These are phyloP conservation scores for Clitoria ternatea DNA, from an alignment of 306 rosid genomes.

Conservation along the genomic window DNA sequence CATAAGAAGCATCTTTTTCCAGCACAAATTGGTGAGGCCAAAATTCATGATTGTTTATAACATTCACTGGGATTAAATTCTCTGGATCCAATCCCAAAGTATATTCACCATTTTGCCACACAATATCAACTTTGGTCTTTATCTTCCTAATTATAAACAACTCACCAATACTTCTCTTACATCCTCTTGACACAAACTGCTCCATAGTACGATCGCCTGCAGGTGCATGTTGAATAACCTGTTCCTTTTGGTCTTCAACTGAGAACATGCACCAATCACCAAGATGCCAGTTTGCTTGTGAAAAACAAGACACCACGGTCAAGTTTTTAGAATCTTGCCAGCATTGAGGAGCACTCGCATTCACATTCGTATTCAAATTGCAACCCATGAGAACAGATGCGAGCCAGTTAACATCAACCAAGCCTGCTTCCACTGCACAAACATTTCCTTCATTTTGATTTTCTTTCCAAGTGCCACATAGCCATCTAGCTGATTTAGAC, in stretches of 20 bases:
- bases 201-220: conserved; percentile 28
- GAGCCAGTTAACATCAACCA: conserved; percentile 77
- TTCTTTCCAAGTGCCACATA: conserved; percentile 77
- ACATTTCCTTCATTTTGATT: conserved; percentile 74
- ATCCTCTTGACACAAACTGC: conserved; percentile 39
- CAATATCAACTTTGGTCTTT: conserved; percentile 74
- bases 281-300: conserved; percentile 81
- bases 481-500: conserved; percentile 69
- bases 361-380: conserved; percentile 32
- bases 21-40: conserved; percentile 87
- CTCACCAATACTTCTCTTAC: conserved; percentile 42
- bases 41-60: conserved; percentile 67
- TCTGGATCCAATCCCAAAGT: conserved; percentile 62
- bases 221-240: conserved; percentile 26
- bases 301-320: conserved; percentile 63
- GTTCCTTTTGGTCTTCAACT: conserved; percentile 31
- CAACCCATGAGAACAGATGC: conserved; percentile 48
- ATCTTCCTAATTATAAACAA: conserved; percentile 64
- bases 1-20: conserved; percentile 68
- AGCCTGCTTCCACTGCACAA: conserved; percentile 68
- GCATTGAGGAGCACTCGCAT: conserved; percentile 48
- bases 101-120: conserved; percentile 85
- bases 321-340: conserved; percentile 63
- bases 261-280: conserved; percentile 91
- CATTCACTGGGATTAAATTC: conserved; percentile 62